Conservation (phyloP, 2,329 filamentous ascomycete species). For the Podosphaera xanthii region DNA sequence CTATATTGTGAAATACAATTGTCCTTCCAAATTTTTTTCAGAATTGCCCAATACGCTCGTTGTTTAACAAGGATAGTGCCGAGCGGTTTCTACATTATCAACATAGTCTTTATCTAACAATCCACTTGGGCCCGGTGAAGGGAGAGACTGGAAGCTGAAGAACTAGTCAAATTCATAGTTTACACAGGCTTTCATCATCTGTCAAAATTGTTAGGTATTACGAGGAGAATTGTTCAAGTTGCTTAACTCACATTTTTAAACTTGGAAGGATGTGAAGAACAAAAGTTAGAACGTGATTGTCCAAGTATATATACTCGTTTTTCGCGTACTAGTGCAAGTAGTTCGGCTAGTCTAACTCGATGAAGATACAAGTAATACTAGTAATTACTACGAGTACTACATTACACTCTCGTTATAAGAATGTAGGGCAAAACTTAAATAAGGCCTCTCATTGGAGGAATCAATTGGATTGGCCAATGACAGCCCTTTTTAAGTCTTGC, state of each 20-base stretch:
- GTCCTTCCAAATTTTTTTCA: conserved; percentile 40
- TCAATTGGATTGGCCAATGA: too few relatives aligned
- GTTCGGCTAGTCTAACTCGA: too few relatives aligned
- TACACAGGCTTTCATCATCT: conserved; percentile 99
- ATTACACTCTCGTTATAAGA: too few relatives aligned
- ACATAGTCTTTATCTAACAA: conserved; percentile 38
- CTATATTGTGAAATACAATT: too few relatives aligned
- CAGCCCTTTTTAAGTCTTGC: too few relatives aligned
- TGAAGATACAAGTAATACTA: too few relatives aligned
- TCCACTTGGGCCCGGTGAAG: conserved; percentile 77
- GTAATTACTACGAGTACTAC: too few relatives aligned
- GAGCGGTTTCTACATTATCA: conserved; percentile 94
- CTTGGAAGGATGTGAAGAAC: conserved; percentile 87
- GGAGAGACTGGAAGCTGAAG: conserved; percentile 59
- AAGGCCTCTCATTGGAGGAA: too few relatives aligned
- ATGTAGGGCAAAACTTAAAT: too few relatives aligned
- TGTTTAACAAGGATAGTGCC: conserved; percentile 94
- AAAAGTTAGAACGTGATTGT: conserved; percentile 18
- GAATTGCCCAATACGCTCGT: conserved; percentile 97
- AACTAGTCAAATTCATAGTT: conserved; percentile 60
- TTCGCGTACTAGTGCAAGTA: too few relatives aligned
- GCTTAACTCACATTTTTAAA: conserved; percentile 68
- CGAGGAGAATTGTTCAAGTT: not conserved
- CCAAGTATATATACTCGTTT: too few relatives aligned
- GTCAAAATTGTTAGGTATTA: conserved; percentile 15